phyloP scores from a whole-genome alignment of 1,284 basidiomycete species.

The Tausonia pullulans region DNA sequence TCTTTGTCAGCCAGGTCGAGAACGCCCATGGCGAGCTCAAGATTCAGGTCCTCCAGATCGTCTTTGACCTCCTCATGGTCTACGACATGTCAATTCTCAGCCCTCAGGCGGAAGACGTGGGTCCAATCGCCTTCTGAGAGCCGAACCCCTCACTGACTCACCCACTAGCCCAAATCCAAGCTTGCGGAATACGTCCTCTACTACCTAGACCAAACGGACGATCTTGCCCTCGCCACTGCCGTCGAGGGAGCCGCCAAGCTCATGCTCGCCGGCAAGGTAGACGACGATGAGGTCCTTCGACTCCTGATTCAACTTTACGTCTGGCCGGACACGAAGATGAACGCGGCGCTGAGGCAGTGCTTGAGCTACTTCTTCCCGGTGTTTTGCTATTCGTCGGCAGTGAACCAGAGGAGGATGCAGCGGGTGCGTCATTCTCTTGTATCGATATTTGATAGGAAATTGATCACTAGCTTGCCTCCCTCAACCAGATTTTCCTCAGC shows the following conservation, averaged over 20 bases:
- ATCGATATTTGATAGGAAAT: neutral
- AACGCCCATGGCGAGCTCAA: slow-evolving; percentile 65
- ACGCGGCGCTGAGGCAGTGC: slow-evolving; percentile 82
- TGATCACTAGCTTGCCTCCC: neutral
- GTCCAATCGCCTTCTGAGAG: neutral
- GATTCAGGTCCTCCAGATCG: slow-evolving; percentile 66
- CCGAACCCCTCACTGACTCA: no score
- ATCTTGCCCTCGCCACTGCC: slow-evolving; percentile 60
- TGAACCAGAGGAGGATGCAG: slow-evolving; percentile 69
- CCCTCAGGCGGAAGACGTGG: neutral
- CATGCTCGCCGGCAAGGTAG: slow-evolving; percentile 70
- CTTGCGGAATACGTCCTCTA: slow-evolving; percentile 51
- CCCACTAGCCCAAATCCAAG: slow-evolving; percentile 6
- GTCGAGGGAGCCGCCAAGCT: slow-evolving; percentile 82
- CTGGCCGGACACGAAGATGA: slow-evolving; percentile 71
- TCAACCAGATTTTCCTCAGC: slow-evolving; percentile 57
- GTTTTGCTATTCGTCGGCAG: slow-evolving; percentile 72
- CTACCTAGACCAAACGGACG: slow-evolving; percentile 43
- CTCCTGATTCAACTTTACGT: slow-evolving; percentile 75
- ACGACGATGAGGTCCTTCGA: slow-evolving; percentile 67
- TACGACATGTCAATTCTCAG: slow-evolving; percentile 54
- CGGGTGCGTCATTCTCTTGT: slow-evolving; percentile 41
- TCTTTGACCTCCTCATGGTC: slow-evolving; percentile 85
- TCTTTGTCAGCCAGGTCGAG: slow-evolving; percentile 79
- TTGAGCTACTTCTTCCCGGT: slow-evolving; percentile 93